phyloP scores from a whole-genome alignment of 116 monocot genomes.

The Zostera marina region DNA sequence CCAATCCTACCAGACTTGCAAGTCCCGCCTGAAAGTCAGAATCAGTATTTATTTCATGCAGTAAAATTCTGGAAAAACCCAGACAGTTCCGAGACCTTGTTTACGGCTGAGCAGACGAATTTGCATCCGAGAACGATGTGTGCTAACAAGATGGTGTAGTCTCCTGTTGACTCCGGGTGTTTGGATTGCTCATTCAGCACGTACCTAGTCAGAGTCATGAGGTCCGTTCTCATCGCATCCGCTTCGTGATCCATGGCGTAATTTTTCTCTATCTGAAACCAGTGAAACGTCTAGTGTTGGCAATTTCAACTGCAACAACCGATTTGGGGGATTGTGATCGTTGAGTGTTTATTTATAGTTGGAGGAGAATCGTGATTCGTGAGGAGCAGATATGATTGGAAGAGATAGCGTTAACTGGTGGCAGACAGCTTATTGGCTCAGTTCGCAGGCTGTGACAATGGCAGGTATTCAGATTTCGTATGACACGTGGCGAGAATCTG shows the following conservation, averaged over 20 bases:
- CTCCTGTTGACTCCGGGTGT: slow-evolving; percentile 64
- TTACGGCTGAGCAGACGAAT: slow-evolving; percentile 96
- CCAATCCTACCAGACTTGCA: slow-evolving; percentile 83
- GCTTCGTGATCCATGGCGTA: slow-evolving; percentile 70
- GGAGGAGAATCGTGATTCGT: slow-evolving; percentile 3
- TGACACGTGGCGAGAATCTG: too few species aligned
- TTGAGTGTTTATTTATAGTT: slow-evolving; percentile 1
- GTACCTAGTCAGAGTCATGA: slow-evolving; percentile 89
- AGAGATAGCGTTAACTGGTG: too few species aligned
- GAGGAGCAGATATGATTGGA: neutral
- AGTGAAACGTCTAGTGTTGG: too few species aligned
- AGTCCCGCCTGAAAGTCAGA: slow-evolving; percentile 65
- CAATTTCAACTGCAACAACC: neutral
- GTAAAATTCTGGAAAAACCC: neutral
- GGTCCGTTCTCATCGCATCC: slow-evolving; percentile 74
- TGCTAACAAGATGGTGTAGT: slow-evolving; percentile 78
- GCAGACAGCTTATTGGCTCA: too few species aligned
- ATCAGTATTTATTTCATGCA: neutral
- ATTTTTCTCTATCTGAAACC: neutral
- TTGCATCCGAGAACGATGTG: slow-evolving; percentile 99
- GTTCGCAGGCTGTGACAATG: too few species aligned
- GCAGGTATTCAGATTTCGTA: too few species aligned
- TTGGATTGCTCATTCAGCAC: slow-evolving; percentile 89
- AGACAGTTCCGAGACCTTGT: slow-evolving; percentile 43
- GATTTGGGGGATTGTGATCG: slow-evolving; percentile 2